Conservation (phyloP, 768 basidiomycete species). For the Neoboletus brunneissimus region DNA sequence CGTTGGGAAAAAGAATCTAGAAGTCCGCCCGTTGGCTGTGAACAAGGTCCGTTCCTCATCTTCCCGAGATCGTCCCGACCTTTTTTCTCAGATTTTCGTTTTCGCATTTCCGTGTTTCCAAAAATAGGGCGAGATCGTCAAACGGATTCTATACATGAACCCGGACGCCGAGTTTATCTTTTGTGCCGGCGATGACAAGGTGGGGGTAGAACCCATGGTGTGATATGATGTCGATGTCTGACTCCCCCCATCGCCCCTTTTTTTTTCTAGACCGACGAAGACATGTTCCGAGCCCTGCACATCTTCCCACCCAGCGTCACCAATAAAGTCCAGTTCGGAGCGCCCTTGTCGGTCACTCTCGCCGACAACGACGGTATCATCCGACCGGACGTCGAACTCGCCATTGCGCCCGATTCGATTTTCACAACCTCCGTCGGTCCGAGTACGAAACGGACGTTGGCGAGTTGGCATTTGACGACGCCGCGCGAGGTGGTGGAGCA, state of each 20-base stretch:
- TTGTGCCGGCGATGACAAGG: constrained; percentile 99
- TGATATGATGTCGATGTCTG: too few relatives aligned
- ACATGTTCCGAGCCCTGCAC: constrained; percentile 74
- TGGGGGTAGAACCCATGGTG: too few relatives aligned
- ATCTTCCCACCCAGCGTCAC: constrained; percentile 44
- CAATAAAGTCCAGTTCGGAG: constrained; percentile 49
- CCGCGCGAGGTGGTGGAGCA: constrained; percentile 84
- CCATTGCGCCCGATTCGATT: constrained; percentile 63
- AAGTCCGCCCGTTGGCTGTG: constrained; percentile 91
- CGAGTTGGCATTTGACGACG: constrained; percentile 88
- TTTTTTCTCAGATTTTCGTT: not conserved
- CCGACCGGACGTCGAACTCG: constrained; percentile 54
- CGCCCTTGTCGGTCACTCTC: constrained; percentile 47
- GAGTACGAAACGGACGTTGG: constrained; percentile 83
- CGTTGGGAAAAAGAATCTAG: constrained; percentile 97
- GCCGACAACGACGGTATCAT: constrained; percentile 20
- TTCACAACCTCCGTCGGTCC: constrained; percentile 96
- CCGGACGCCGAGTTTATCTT: constrained; percentile 95
- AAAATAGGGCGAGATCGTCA: constrained; percentile 87
- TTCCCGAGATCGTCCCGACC: not conserved
- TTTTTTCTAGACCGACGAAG: constrained; percentile 79
- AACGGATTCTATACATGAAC: constrained; percentile 88
- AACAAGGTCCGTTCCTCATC: constrained; percentile 62
- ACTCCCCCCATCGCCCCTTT: not conserved
- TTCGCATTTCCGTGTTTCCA: not conserved